A percentile compares a stretch with the other conserved stretches of the same genome.
phyloP scores from a whole-genome alignment of 2,329 filamentous ascomycete species.

The Zymoseptoria tritici region DNA sequence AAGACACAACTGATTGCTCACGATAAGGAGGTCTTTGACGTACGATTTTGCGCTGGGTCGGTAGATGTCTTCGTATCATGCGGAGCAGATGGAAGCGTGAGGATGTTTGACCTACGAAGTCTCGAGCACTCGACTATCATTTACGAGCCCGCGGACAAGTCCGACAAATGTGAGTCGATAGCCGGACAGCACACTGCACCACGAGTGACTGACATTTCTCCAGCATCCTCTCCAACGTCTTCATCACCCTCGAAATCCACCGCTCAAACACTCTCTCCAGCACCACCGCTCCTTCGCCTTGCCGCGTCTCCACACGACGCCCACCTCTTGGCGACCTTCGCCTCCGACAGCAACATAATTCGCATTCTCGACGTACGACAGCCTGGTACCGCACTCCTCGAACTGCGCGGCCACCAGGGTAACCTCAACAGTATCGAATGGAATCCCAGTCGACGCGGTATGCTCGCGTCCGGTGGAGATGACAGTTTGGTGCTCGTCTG shows the following conservation, averaged over 20 bases:
- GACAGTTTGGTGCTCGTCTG: conserved; percentile 88
- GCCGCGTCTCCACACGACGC: conserved; percentile 92
- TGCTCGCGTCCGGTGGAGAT: conserved; percentile 84
- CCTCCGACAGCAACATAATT: conserved; percentile 83
- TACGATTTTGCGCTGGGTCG: conserved; percentile 94
- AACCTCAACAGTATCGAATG: conserved; percentile 91
- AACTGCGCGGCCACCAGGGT: conserved; percentile 81
- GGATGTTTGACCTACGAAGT: conserved; percentile 97
- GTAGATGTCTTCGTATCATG: conserved; percentile 99
- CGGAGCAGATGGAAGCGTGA: conserved; percentile 91
- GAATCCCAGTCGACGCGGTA: conserved; percentile 79
- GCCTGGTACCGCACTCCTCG: conserved; percentile 87
- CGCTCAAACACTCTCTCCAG: conserved; percentile 57
- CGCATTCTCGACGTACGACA: conserved; percentile 94
- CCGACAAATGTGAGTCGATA: conserved; percentile 38
- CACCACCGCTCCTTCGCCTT: conserved; percentile 64
- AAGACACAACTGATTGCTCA: conserved; percentile 98
- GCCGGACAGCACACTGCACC: too few species aligned
- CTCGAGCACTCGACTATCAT: conserved; percentile 98
- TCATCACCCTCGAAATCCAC: conserved; percentile 67
- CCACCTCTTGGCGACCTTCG: conserved; percentile 94
- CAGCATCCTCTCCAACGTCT: conserved; percentile 39
- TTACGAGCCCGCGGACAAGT: conserved; percentile 91
- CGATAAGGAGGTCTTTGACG: conserved; percentile 98
- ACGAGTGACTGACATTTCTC: conserved; percentile 2